Evolutionary conservation across 1,284 basidiomycete species (phyloP).

Genomic region (Ceratobasidium papillatum): DNA sequence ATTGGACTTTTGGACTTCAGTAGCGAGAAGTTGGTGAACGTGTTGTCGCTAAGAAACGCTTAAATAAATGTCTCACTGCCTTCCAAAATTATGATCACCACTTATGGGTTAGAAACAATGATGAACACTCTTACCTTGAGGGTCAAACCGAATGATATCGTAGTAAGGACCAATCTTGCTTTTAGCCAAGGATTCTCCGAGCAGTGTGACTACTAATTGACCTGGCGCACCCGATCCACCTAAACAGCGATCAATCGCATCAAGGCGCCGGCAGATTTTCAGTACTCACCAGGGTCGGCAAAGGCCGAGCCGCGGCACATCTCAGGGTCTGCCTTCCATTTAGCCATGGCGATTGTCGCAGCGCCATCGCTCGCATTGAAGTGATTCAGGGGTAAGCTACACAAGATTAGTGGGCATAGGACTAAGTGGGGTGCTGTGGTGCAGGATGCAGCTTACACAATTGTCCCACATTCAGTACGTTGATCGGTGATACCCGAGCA

Average conservation of each 20-base stretch:
- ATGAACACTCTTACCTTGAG: not conserved
- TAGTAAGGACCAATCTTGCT: not conserved
- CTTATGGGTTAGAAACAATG: not conserved
- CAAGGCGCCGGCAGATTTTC: not conserved
- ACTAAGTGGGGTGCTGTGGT: not conserved
- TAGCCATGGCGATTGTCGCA: not conserved
- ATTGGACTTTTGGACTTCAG: constrained; percentile 52
- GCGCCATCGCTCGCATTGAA: not conserved
- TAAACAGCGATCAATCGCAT: not conserved
- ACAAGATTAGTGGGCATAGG: not conserved
- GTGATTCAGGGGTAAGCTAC: not conserved
- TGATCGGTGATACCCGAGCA: not conserved
- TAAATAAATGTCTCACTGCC: too few species aligned
- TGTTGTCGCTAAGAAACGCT: not conserved
- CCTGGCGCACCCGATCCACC: not conserved
- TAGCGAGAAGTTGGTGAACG: not conserved
- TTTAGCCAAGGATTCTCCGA: not conserved
- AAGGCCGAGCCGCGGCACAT: not conserved
- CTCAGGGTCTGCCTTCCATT: not conserved
- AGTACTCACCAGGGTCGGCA: not conserved
- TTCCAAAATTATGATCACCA: not conserved
- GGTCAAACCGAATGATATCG: constrained; percentile 23
- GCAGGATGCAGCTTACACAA: not conserved
- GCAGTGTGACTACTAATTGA: not conserved
- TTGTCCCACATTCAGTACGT: not conserved